Conservation (phyloP, 2,329 filamentous ascomycete genomes). For the Colletotrichum filicis region DNA sequence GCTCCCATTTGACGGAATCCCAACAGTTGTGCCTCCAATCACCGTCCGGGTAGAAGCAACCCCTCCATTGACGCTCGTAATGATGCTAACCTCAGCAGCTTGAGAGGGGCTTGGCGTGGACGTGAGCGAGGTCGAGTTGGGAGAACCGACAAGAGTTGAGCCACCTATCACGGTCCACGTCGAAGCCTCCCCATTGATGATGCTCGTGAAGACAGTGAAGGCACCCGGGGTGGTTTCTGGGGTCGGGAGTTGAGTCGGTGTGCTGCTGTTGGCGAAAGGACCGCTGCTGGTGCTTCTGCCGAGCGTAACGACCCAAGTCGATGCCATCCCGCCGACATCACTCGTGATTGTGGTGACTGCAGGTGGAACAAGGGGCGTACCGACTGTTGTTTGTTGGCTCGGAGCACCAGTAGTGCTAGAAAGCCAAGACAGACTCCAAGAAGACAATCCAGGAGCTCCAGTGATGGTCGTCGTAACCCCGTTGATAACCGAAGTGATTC, state of each 20-base stretch:
- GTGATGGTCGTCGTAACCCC: neutral
- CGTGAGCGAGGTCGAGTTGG: neutral
- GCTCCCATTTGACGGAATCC: neutral
- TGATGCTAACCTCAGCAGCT: neutral
- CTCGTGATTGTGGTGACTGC: slow-evolving; percentile 5
- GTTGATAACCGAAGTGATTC: neutral
- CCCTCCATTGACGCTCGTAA: slow-evolving; percentile 1
- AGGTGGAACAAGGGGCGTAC: neutral
- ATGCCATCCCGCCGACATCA: neutral
- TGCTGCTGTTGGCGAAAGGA: neutral
- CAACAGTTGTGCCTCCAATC: neutral
- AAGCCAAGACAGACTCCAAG: neutral
- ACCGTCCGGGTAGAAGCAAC: neutral
- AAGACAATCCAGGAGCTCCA: neutral
- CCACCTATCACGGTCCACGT: neutral
- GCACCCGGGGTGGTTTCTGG: neutral
- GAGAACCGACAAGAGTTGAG: neutral
- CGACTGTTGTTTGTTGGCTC: neutral
- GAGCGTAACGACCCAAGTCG: slow-evolving; percentile 1
- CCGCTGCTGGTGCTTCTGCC: neutral
- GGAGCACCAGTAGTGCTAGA: neutral
- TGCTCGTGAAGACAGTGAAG: neutral
- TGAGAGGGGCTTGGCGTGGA: neutral
- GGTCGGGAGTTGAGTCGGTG: neutral
- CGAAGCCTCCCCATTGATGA: neutral